phyloP scores from a whole-genome alignment of 2,329 filamentous ascomycete species.

The Thielaviopsis populi region DNA sequence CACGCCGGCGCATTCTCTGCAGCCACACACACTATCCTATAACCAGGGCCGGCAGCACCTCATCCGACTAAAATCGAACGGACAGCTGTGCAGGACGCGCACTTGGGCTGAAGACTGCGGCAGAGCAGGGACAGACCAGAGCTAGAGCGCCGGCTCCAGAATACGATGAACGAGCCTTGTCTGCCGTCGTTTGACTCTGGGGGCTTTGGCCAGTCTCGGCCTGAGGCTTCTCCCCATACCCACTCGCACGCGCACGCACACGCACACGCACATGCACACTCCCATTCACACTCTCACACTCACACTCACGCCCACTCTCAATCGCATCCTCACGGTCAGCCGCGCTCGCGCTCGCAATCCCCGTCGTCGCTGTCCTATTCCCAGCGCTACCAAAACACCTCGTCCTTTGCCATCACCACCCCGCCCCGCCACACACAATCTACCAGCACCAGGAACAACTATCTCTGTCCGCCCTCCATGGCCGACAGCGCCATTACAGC shows the following conservation, averaged over 20 bases:
- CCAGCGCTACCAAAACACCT: background rate
- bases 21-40: background rate
- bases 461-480: constrained; percentile 24
- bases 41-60: background rate
- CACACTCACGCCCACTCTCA: background rate
- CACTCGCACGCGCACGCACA: constrained; percentile 3
- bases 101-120: background rate
- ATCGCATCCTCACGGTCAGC: constrained; percentile 34
- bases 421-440: background rate
- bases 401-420: background rate
- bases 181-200: constrained; percentile 2
- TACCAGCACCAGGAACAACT: constrained; percentile 1
- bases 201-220: constrained; percentile 7
- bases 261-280: background rate
- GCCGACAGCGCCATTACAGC: constrained; percentile 23
- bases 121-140: background rate
- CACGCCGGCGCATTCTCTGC: background rate
- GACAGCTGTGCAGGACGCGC: background rate
- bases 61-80: background rate
- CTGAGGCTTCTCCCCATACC: background rate
- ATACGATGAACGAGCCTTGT: constrained; percentile 7
- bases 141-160: background rate
- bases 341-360: constrained; percentile 27
- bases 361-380: background rate
- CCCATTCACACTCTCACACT: background rate